Base-by-base conservation (phyloP, 192 early-diverging fungal genomes). In the Entomortierella lignicola region DNA sequence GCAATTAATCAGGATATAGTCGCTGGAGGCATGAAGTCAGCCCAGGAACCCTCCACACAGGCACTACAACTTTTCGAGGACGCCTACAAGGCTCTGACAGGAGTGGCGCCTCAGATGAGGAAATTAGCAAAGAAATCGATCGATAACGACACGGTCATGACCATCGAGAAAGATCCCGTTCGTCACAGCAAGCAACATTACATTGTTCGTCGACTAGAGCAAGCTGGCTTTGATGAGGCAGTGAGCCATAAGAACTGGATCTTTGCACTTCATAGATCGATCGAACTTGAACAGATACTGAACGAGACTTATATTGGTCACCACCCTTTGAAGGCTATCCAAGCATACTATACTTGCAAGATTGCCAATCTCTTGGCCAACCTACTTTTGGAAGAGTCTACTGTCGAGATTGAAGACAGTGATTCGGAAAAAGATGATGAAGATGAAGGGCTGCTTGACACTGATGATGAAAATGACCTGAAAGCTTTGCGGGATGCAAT, bases 311-410 rank as follows among this genome's bases (percentile, higher is more conserved):
- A 77, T 31, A 26, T 77, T 25, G 74, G 74, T 26, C 30, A 69
- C 55, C 74, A 77, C 31, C 74, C 74, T 1, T n/a, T 64, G n/a
- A 77, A 77, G 39, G 55, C 60, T 2, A 59, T 77, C 37, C 74
- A 77, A 41, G 41, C 59, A n/a, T 77, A 77, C 13, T 77, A 77
- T 37, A 69, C 74, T 12, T 77, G 74, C 56, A 77, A 77, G 66
- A 77, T 77, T 69, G 60, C 62, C 34, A 77, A 69, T 41, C 55
- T 77, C 8, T 20, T 77, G 47, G 74, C 74, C 20, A 77, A 77
- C 25, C 55, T 77, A 8, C 61, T 77, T 25, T 20, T 77, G 66
- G 74, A 77, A 34, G 74, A 77, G 17, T 77, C 74, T 5, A 77
- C 66, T 4, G 39, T 77, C 2, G 66, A 69, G 34, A 69, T 77